Conservation (phyloP, 371 early-diverging fungal genomes). For the Mortierella sp. region DNA sequence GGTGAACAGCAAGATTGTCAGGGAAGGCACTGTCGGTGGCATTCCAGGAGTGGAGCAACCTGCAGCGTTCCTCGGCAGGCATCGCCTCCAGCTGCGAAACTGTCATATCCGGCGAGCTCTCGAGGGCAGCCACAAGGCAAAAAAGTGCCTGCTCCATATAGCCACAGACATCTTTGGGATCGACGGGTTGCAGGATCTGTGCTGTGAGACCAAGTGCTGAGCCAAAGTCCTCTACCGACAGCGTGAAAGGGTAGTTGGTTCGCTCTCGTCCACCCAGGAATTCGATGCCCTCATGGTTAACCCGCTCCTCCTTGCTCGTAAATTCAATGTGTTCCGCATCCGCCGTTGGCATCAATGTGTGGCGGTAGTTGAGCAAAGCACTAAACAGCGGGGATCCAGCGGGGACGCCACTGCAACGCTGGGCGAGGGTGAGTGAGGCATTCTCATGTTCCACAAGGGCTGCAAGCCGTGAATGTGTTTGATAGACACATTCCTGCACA, state of each 20-base stretch:
- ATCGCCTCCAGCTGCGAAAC: not conserved
- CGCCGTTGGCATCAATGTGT: not conserved
- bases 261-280: slow-evolving; percentile 4
- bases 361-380: slow-evolving; percentile 33
- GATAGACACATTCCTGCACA: slow-evolving; percentile 15
- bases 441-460: slow-evolving; percentile 6
- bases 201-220: slow-evolving; percentile 1
- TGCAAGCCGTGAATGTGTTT: slow-evolving; percentile 5
- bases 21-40: not conserved
- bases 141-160: slow-evolving; percentile 14
- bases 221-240: slow-evolving; percentile 16
- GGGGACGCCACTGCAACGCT: slow-evolving; percentile 24
- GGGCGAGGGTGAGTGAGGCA: slow-evolving; percentile 29
- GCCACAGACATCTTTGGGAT: slow-evolving; percentile 1
- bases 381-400: slow-evolving; percentile 28
- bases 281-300: not conserved
- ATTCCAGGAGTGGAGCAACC: slow-evolving; percentile 1
- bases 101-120: not conserved
- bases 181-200: slow-evolving; percentile 9
- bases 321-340: not conserved
- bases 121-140: not conserved
- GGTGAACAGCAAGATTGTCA: not conserved
- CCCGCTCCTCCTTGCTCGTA: too few relatives aligned
- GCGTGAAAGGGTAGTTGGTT: slow-evolving; percentile 10
- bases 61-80: not conserved